Evolutionary conservation across 2,329 filamentous ascomycete genomes (phyloP), one percentile per base, ranked within the genome.

Genomic region (Verticillium klebahnii): DNA sequence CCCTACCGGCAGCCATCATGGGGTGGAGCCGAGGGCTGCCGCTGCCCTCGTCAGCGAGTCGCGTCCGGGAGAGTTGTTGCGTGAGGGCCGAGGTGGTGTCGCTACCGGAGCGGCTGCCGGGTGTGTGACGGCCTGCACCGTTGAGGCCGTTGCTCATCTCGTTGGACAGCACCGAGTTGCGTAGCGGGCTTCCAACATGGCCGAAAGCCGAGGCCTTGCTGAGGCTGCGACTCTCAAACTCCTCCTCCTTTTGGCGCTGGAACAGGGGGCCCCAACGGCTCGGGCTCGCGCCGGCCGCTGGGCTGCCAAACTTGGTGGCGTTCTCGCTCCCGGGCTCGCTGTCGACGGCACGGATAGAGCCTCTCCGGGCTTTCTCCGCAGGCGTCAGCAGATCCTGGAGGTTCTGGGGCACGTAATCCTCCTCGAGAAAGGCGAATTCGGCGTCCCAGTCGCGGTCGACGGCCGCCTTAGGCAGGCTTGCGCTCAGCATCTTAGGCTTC

Each of bases 371-470:
- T 72, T 89, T 89, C 70, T 90, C 87, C 15, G 85, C 85, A 1
- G 87, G 86, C 3, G 87, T 90, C 67, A 90, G 74, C 15, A 90
- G 78, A 63, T 89, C 87, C 67, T 87, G 85, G 39, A 89, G 76
- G 62, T 86, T 84, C 64, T 85, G 90, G 0, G 94, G 95, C 11
- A 98, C 82, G 69, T 95, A 91, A 70, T 96, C 93, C 70, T 96
- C 93, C 73, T 96, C 92, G 69, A 80, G 70, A 68, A 95, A 94
- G 34, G 89, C 85, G 69, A 96, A 95, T 61, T 85, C 82, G 61
- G 81, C 74, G 57, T 87, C 85, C 86, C 86, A 89, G 68, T 89
- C 86, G 61, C 81, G 80, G 66, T 89, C 85, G 31, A 85, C 88
- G 75, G 71, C 88, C 75, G 69, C 86, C 78, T 80, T 87, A 65